Evolutionary conservation across 306 rosid genomes (phyloP).

Genomic region (Ormosia semicastrata): DNA sequence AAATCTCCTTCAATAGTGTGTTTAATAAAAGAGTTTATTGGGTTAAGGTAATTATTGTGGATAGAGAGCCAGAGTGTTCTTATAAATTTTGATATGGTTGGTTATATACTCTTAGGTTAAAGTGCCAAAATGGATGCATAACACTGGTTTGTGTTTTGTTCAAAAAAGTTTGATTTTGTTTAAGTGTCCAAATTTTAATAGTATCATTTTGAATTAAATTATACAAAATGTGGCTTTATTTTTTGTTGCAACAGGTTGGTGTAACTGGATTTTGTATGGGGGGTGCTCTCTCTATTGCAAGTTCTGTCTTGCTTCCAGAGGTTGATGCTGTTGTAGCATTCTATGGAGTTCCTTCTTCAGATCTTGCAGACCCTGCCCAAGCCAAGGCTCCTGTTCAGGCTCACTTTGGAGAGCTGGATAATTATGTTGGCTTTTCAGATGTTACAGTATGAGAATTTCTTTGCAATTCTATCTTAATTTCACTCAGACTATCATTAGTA

Average conservation of each 20-base stretch:
- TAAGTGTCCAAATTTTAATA: not conserved
- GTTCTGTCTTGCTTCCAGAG: slow-evolving; percentile 81
- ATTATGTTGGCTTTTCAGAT: slow-evolving; percentile 87
- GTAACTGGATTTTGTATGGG: slow-evolving; percentile 99
- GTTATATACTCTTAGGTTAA: not conserved
- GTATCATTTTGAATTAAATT: not conserved
- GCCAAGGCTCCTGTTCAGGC: slow-evolving; percentile 93
- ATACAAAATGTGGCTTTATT: not conserved
- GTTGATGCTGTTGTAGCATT: slow-evolving; percentile 93
- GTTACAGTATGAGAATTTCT: slow-evolving; percentile 59
- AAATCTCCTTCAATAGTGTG: not conserved
- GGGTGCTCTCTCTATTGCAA: slow-evolving; percentile 95
- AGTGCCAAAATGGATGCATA: not conserved
- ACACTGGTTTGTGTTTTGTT: not conserved
- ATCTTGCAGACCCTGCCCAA: slow-evolving; percentile 90
- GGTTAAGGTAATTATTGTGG: not conserved
- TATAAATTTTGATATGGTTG: not conserved
- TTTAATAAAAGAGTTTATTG: not conserved
- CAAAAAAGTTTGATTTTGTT: not conserved
- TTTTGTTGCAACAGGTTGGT: slow-evolving; percentile 62
- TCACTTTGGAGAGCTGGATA: slow-evolving; percentile 94
- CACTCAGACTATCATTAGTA: not conserved
- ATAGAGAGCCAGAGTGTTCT: not conserved
- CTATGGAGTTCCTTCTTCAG: slow-evolving; percentile 85
- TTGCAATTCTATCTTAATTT: not conserved